Base-by-base conservation (phyloP, 768 basidiomycete species). In the Baorangia bicolor region DNA sequence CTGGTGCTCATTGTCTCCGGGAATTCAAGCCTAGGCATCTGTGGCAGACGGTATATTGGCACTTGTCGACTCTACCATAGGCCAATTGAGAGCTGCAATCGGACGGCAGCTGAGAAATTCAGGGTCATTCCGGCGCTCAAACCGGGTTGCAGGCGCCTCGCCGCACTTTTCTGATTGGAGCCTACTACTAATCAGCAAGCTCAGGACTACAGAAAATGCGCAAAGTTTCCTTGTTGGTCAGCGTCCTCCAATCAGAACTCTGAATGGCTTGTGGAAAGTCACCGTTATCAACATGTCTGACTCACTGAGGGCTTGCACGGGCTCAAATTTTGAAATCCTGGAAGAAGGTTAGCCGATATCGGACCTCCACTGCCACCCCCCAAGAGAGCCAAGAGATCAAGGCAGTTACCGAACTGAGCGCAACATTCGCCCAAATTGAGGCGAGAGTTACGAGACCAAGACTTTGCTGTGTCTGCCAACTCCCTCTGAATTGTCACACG, bases 71-170 rank as follows among this genome's bases (percentile, higher is more conserved):
- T 23, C 28, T 1, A 38, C 11, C 34, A 46, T 27, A 39, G 35
- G 27, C 51, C 28, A 20, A 21, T 16, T 27, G 46, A 37, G 30
- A 14, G 2, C 11, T 4, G 18, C 27, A 44, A 49, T 20, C 21
- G 39, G 12, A 18, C 8, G 11, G 28, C 25, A 25, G 14, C 20
- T 25, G 25, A 8, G 27, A 9, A 37, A 38, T 21, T 48, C 53
- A 61, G 55, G 49, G 60, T 57, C 49, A 23, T 51, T 20, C 11
- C 27, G 27, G 52, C 18, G 11, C 35, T 35, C 42, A 61, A 41
- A 39, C 8, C 28, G 2, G 20, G 8, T 7, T 33, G 47, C 20
- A 7, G 20, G 20, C 20, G 34, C 30, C 47, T 20, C 44, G 10
- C 23, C 21, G 12, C 31, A 20, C 13, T 33, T 16, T n/a, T n/a